These are phyloP conservation scores for Aspergillus fumigatus DNA, from an alignment of 2,329 filamentous ascomycete species.

Conservation along the genomic window DNA sequence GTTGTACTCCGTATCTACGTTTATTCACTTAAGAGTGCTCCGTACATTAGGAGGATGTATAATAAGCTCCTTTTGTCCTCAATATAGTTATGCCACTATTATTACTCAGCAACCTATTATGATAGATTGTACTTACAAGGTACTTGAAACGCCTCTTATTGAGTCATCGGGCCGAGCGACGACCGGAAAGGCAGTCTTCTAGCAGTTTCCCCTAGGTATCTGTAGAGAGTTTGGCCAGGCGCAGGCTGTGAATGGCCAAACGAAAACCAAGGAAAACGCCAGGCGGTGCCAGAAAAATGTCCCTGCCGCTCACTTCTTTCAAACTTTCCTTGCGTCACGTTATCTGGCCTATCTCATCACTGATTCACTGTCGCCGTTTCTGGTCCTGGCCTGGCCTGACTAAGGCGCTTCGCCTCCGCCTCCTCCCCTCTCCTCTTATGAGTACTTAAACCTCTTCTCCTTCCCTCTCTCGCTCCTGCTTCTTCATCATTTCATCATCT, in stretches of 20 bases:
- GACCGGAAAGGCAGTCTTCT: slow-evolving; percentile 12
- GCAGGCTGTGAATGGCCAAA: slow-evolving; percentile 1
- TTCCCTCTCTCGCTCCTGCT: slow-evolving; percentile 11
- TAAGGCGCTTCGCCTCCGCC: slow-evolving; percentile 25
- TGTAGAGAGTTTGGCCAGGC: not conserved
- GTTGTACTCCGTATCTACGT: not conserved
- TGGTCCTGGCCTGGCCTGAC: slow-evolving; percentile 13
- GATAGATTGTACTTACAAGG: not conserved
- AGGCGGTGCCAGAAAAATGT: slow-evolving; percentile 14
- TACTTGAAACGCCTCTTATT: not conserved
- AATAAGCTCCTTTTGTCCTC: not conserved
- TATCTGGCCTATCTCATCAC: slow-evolving; percentile 27
- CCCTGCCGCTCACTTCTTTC: slow-evolving; percentile 4
- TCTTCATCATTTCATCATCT: slow-evolving; percentile 9
- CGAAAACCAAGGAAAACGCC: slow-evolving; percentile 11
- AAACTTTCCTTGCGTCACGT: slow-evolving; percentile 17
- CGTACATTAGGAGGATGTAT: not conserved
- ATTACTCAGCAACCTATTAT: not conserved
- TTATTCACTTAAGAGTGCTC: not conserved
- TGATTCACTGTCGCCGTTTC: slow-evolving; percentile 8
- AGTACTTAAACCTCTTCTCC: slow-evolving; percentile 29
- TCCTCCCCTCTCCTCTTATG: slow-evolving; percentile 22
- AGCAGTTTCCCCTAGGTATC: slow-evolving; percentile 14
- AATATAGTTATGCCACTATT: not conserved
- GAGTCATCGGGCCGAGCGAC: slow-evolving; percentile 5